These are phyloP conservation scores for Exsudoporus frostii DNA, from an alignment of 768 basidiomycete species.

Conservation along the genomic window DNA sequence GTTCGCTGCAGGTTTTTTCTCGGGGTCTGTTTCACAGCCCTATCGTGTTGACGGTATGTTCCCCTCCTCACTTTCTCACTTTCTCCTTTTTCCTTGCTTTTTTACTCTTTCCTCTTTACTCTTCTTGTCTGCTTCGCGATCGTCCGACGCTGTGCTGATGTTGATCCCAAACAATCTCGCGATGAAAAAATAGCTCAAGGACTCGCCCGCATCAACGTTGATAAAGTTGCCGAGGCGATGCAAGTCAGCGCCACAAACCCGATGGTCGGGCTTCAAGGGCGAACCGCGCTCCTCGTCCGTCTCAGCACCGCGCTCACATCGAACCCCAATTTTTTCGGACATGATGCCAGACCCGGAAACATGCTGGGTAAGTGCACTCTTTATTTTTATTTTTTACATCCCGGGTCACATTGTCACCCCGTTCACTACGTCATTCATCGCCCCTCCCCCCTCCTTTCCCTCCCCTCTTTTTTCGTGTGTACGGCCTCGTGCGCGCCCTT, in stretches of 20 bases:
- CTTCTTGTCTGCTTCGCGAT: not conserved
- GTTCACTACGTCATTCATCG: not conserved
- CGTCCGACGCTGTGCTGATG: constrained; percentile 10
- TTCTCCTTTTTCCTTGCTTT: not conserved
- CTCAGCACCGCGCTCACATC: constrained; percentile 68
- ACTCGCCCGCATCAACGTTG: constrained; percentile 58
- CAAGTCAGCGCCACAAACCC: constrained; percentile 79
- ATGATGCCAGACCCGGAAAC: constrained; percentile 74
- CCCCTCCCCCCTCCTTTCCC: no score
- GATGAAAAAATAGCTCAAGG: constrained; percentile 55
- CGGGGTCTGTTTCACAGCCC: constrained; percentile 52
- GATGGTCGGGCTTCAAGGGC: constrained; percentile 88
- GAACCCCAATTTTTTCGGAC: constrained; percentile 68
- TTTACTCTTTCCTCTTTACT: not conserved
- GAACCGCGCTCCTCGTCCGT: constrained; percentile 70
- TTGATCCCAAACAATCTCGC: not conserved
- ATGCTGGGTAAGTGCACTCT: constrained; percentile 54
- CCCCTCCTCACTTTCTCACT: not conserved
- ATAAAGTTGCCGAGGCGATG: constrained; percentile 62
- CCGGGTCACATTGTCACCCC: not conserved
- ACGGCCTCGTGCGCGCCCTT: not conserved
- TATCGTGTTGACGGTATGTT: constrained; percentile 74
- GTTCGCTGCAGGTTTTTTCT: constrained; percentile 84
- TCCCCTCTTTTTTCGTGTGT: not conserved
- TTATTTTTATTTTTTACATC: no score